These are phyloP conservation scores for Talaromyces sp. DNA, from an alignment of 2,329 filamentous ascomycete genomes.

Conservation along the genomic window DNA sequence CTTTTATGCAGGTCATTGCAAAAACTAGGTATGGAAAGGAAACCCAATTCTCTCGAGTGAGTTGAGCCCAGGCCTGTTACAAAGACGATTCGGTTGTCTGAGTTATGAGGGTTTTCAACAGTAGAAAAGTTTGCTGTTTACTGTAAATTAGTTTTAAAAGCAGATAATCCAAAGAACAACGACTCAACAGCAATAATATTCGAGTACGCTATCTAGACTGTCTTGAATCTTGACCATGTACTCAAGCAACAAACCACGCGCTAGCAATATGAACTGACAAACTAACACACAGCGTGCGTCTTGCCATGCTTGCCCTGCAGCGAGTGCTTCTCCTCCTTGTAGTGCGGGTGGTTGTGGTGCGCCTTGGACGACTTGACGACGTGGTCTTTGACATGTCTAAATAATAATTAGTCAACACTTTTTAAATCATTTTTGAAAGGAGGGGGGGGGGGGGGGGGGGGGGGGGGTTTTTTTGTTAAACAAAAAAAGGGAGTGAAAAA, in stretches of 20 bases:
- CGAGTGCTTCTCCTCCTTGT: constrained; percentile 72
- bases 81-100: no score
- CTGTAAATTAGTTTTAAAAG: no score
- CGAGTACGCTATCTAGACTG: not conserved
- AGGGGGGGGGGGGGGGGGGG: not conserved
- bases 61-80: no score
- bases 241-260: not conserved
- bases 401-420: constrained; percentile 3
- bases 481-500: no score
- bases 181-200: not conserved
- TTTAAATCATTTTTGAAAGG: not conserved
- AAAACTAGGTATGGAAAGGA: no score
- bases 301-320: constrained; percentile 87
- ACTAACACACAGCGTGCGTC: constrained; percentile 75
- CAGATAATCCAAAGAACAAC: no score
- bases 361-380: constrained; percentile 48
- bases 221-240: not conserved
- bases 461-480: no score
- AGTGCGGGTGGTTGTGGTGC: constrained; percentile 47
- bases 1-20: no score
- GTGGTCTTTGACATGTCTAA: constrained; percentile 50
- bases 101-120: no score
- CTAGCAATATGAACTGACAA: not conserved
- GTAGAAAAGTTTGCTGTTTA: no score
- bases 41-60: no score